Base-by-base conservation (phyloP, 2,329 filamentous ascomycete species). In the Talaromyces albobiverticillius region DNA sequence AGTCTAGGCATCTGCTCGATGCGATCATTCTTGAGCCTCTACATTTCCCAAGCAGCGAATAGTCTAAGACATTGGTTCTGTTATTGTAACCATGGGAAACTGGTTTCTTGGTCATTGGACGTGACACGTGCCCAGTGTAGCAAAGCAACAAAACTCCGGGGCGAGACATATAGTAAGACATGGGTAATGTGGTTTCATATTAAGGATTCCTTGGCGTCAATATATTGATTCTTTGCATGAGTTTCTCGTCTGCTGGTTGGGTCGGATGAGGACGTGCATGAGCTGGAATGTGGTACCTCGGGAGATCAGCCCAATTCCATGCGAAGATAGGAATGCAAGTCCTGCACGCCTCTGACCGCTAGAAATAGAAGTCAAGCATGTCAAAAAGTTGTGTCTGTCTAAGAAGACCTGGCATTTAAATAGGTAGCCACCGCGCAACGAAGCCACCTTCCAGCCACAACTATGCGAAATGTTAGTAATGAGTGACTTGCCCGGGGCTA, bases 391-490 rank as follows among this genome's bases (percentile, higher is more conserved):
- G 31, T 36, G 32, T 36, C 16, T 36, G n/a, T 16, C 5, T 14
- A 16, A 16, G 32, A 36, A n/a, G 16, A 18, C n/a, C 16, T 36
- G 32, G 32, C 16, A 76, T 74, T 51, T 79, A 76, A 7, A 80
- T 74, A n/a, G 3, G 80, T 71, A 0, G 73, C 73, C 18, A 79
- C 76, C 32, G 76, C 73, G 46, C 47, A 50, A 41, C 47, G 36
- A 42, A 50, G 47, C 36, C 36, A 50, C 25, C 14, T 10, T 50
- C 32, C 34, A 22, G 47, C 36, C 47, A 49, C 36, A 50, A 25
- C 13, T 41, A 50, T 79, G 75, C 4, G 76, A 76, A 55, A 74
- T 77, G 57, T 75, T 65, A 3, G 65, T 68, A 1, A 74, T 76
- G 50, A 70, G 66, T 8, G 9, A 29, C 25, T 29, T 36, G n/a